Evolutionary conservation across 2,329 filamentous ascomycete species (phyloP).

Genomic region (Dryadomyces quercus-mongolicae): DNA sequence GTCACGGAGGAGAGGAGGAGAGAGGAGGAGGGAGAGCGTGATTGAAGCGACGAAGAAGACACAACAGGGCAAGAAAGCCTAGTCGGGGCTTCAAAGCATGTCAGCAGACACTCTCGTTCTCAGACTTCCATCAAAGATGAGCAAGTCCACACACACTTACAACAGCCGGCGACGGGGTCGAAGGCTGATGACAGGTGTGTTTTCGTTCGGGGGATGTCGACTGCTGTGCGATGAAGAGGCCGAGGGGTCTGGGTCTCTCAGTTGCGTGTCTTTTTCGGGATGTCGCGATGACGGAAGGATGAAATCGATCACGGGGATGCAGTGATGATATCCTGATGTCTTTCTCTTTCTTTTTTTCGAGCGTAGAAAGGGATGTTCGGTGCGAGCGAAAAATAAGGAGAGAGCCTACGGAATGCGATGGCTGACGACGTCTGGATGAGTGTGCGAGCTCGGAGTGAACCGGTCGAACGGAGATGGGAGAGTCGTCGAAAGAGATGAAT

Average conservation of each 20-base stretch:
- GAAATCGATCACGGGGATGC: neutral
- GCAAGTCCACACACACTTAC: constrained; percentile 11
- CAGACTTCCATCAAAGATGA: constrained; percentile 12
- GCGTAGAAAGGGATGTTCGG: neutral
- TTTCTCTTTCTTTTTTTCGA: neutral
- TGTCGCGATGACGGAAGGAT: neutral
- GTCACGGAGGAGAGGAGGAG: neutral
- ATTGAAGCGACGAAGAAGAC: constrained; percentile 1
- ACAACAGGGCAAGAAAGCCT: constrained; percentile 8
- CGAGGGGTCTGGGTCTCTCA: neutral
- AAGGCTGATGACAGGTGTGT: constrained; percentile 12
- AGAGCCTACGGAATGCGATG: neutral
- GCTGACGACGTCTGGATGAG: neutral
- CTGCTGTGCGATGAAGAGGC: neutral
- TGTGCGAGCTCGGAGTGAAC: constrained; percentile 8
- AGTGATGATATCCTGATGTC: neutral
- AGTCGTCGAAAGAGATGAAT: neutral
- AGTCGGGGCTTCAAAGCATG: constrained; percentile 9
- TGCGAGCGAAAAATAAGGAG: neutral
- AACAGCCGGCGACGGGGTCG: constrained; percentile 14
- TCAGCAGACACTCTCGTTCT: constrained; percentile 10
- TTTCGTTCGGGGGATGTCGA: neutral
- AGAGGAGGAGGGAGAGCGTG: neutral
- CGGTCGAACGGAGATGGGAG: constrained; percentile 6
- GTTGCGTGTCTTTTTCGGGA: neutral